Evolutionary conservation across 805 yeast species (phyloP).

Genomic region (Cyberlindnera euphorbiiphila): DNA sequence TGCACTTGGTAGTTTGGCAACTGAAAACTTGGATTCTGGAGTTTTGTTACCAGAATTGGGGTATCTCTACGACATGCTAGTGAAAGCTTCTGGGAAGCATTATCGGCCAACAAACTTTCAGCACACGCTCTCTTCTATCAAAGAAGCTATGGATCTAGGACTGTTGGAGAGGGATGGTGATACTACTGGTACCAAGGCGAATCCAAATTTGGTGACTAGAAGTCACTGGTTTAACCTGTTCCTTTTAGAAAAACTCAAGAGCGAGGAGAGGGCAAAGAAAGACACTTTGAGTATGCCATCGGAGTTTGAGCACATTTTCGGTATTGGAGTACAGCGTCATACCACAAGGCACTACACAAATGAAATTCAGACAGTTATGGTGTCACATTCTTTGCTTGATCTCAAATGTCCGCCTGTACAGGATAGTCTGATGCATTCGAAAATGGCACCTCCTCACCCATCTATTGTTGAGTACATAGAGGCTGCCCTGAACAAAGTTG

Average conservation of each 20-base stretch:
- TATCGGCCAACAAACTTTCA: conserved; percentile 83
- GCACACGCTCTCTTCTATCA: conserved; percentile 41
- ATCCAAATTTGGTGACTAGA: conserved; percentile 23
- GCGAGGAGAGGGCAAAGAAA: conserved; percentile 43
- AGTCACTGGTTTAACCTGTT: conserved; percentile 57
- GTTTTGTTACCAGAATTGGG: conserved; percentile 80
- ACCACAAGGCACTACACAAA: conserved; percentile 8
- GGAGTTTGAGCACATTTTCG: conserved; percentile 33
- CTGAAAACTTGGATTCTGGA: conserved; percentile 42
- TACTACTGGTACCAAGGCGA: not conserved
- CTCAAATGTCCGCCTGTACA: conserved; percentile 23
- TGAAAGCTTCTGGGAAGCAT: conserved; percentile 71
- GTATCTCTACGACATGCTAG: conserved; percentile 86
- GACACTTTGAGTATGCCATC: not conserved
- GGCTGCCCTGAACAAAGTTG: conserved; percentile 50
- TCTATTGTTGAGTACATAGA: conserved; percentile 56
- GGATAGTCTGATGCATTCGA: too few relatives aligned
- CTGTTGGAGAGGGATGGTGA: conserved; percentile 44
- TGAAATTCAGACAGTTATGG: not conserved
- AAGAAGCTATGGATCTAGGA: conserved; percentile 49
- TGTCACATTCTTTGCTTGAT: conserved; percentile 13
- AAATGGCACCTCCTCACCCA: conserved; percentile 31
- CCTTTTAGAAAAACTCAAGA: conserved; percentile 46
- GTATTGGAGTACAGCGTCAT: conserved; percentile 28
- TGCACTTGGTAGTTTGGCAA: conserved; percentile 51